phyloP scores from a whole-genome alignment of 305 asterid species.

The Ruellia speciosa region DNA sequence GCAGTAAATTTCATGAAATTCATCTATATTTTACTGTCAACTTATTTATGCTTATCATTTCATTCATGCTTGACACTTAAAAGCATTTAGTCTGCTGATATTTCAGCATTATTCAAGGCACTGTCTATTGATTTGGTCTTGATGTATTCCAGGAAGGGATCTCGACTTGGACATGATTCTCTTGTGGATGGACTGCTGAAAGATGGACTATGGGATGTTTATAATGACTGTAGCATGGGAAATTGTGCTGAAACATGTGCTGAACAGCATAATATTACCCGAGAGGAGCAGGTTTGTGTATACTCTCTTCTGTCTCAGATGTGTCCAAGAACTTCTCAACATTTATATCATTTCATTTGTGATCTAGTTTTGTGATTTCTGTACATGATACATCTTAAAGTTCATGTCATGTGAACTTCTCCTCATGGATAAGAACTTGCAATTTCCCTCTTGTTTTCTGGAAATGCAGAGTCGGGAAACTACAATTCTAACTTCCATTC shows the following conservation, averaged over 20 bases:
- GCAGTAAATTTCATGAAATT: not conserved
- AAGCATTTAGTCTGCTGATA: conserved; percentile 5
- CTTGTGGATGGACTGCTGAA: conserved; percentile 97
- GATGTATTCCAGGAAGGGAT: conserved; percentile 69
- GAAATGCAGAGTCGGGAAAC: too few relatives aligned
- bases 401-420: conserved; percentile 3
- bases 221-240: conserved; percentile 89
- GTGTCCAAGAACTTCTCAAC: not conserved
- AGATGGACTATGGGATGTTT: conserved; percentile 99
- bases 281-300: conserved; percentile 83
- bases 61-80: too few relatives aligned
- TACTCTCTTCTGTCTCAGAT: conserved; percentile 4
- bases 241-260: conserved; percentile 97
- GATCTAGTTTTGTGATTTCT: conserved; percentile 1
- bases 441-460: conserved; percentile 1
- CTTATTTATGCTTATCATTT: too few relatives aligned
- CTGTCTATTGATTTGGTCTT: conserved; percentile 16
- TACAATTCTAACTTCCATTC: not conserved
- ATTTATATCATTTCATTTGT: not conserved
- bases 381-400: not conserved
- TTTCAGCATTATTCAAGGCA: not conserved
- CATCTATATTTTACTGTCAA: not conserved
- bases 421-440: not conserved
- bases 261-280: conserved; percentile 62
- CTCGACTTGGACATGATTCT: conserved; percentile 94